Evolutionary conservation across 2,329 filamentous ascomycete genomes (phyloP), one percentile per base, ranked within the genome.

Genomic region (Thyridium curvatum): DNA sequence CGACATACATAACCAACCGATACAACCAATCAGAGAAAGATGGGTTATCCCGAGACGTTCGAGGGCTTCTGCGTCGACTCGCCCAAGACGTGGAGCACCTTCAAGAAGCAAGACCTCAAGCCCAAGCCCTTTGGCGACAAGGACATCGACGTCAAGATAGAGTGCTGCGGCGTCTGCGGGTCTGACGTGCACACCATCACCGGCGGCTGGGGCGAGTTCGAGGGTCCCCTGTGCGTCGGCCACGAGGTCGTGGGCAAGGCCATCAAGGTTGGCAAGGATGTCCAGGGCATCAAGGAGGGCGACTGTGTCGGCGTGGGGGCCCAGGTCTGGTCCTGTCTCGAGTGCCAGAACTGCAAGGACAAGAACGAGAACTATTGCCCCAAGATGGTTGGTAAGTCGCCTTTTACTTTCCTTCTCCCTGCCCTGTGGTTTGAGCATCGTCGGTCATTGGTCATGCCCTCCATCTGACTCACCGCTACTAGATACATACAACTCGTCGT

Each of bases 101-200:
- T 68, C 43, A 51, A 56, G 45, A 64, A 60, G 41, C 36, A 48
- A 17, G 32, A 35, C 28, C 32, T 40, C 26, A 40, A 31, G 38
- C 38, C 38, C 16, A 40, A 40, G 33, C 33, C 77, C 15, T 85
- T 85, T 52, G 80, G 77, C 37, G 77, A 82, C 50, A 68, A 79
- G 56, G 80, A 86, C 54, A 71, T 86, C 49, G 82, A 86, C 52
- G 75, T 87, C 55, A 79, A 83, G 61, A 79, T 87, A 52, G 74
- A 82, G 47, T 76, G 72, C 43, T 84, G 80, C 53, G 80, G 80
- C 52, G 65, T 79, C 30, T 79, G 76, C 51, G 74, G 75, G 38
- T 74, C 67, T 40, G 75, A 79, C 50, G 62, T 79, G n/a, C 75
- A 78, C 55, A 77, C 71, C n/a, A 62, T 77, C 42, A 72, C 61